Evolutionary conservation across 768 basidiomycete species (phyloP).

Genomic region (Xerocomellus intermedius): DNA sequence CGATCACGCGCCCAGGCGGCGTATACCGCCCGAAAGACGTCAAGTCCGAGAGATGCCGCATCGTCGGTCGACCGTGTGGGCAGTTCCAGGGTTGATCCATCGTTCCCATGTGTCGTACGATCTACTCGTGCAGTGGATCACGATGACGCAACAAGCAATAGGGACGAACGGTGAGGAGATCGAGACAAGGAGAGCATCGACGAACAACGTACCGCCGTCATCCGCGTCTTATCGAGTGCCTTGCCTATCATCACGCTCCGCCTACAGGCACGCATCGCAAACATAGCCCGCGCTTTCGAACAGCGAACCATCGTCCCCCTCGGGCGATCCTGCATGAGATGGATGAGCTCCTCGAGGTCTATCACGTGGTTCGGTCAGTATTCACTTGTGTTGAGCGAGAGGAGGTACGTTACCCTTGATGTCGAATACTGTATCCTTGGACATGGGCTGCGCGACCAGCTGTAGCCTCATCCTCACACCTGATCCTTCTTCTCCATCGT

Average conservation of each 20-base stretch:
- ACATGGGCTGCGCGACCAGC: conserved; percentile 82
- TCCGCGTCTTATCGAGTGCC: conserved; percentile 71
- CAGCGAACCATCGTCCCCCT: conserved; percentile 85
- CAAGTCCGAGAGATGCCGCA: conserved; percentile 71
- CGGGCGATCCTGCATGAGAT: conserved; percentile 77
- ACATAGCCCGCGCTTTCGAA: conserved; percentile 92
- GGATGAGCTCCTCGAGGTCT: conserved; percentile 94
- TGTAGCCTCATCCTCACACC: conserved; percentile 42
- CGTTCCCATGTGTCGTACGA: conserved; percentile 77
- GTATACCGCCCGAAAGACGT: conserved; percentile 20
- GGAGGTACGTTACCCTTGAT: conserved; percentile 60
- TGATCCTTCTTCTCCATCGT: not conserved
- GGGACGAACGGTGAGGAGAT: not conserved
- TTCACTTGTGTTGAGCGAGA: not conserved
- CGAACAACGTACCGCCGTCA: conserved; percentile 58
- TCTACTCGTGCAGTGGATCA: conserved; percentile 43
- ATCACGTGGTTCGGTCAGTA: conserved; percentile 1
- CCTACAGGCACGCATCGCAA: conserved; percentile 92
- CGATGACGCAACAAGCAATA: not conserved
- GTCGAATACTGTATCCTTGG: conserved; percentile 88
- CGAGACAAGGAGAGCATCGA: not conserved
- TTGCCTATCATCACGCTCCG: conserved; percentile 97
- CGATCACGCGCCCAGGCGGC: conserved; percentile 20
- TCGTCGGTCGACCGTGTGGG: conserved; percentile 83
- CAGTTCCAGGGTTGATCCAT: conserved; percentile 89